Evolutionary conservation across 176 grass and related monocot genomes (phyloP), one percentile per base, ranked within the genome.

Genomic region (Musa acuminata): DNA sequence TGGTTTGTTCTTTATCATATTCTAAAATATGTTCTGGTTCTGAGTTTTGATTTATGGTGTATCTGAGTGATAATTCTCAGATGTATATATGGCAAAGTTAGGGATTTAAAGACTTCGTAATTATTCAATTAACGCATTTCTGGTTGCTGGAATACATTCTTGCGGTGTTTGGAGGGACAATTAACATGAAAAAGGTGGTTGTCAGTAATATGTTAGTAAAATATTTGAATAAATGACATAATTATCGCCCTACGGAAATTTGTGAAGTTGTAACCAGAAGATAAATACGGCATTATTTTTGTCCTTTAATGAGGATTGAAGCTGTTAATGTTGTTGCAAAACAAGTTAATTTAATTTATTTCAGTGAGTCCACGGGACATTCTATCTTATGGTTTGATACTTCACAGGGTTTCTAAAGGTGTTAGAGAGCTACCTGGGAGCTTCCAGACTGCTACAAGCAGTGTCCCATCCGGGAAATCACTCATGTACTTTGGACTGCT

Each of bases 401-500:
- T 49, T 82, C 0, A 25, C 80, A 98, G 94, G 72, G 79, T 98
- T 74, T 85, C 90, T 1, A 93, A 98, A 87, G 86, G 90, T 85
- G 94, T 98, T 50, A 74, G 76, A 71, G 89, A 87, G 51, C 72
- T 96, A 53, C 92, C 92, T 0, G 85, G 83, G 65, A 93, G 90
- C 80, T 93, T 93, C 54, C 85, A 91, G 54, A 87, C 88, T 13
- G 80, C 94, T 69, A 89, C 87, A 23, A 98, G 86, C 82, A 98
- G 75, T 78, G 88, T 91, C 81, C 80, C 86, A 73, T 98, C 94
- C 57, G 90, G 88, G 50, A 87, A 82, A 82, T 91, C 88, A 67
- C 84, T 98, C 72, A 74, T 98, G 88, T 98, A 98, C 53, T 98
- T 98, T 43, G 82, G 94, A 9, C 86, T 98, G 29, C 84, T 98